Percentiles rank a stretch among this genome's conserved stretches.
Evolutionary conservation across 2,329 filamentous ascomycete genomes (phyloP).

Genomic region (Alternaria atra): DNA sequence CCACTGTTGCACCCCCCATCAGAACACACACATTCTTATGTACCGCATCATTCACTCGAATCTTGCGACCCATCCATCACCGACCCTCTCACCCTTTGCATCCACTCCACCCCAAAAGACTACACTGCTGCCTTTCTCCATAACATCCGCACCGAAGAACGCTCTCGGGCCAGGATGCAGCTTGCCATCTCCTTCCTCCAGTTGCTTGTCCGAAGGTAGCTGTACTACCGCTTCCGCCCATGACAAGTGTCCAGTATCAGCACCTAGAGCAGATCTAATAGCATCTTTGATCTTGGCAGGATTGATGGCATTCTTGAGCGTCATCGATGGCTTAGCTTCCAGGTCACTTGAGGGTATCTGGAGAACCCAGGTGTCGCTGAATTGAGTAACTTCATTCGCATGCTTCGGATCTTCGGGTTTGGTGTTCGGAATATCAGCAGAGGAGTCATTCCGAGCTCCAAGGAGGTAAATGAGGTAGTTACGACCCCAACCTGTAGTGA

Average conservation of each 20-base stretch:
- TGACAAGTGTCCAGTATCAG: conserved; percentile 51
- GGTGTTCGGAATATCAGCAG: neutral
- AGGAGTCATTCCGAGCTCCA: conserved; percentile 35
- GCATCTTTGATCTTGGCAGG: conserved; percentile 57
- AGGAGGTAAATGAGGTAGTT: conserved; percentile 57
- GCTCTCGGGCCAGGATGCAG: conserved; percentile 56
- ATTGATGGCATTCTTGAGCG: conserved; percentile 45
- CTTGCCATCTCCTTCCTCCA: conserved; percentile 51
- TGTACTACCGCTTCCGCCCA: conserved; percentile 56
- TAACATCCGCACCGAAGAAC: conserved; percentile 53
- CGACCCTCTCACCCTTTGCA: conserved; percentile 54
- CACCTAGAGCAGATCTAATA: conserved; percentile 53
- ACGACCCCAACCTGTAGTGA: conserved; percentile 56
- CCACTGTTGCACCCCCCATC: neutral
- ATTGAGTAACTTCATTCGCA: conserved; percentile 35
- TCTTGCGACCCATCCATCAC: conserved; percentile 57
- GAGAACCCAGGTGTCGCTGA: conserved; percentile 57
- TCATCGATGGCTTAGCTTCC: conserved; percentile 31
- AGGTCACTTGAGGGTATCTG: conserved; percentile 53
- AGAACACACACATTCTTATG: neutral
- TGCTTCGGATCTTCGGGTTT: conserved; percentile 16
- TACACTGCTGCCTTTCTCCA: conserved; percentile 48
- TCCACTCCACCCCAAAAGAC: conserved; percentile 57
- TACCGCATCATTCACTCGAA: conserved; percentile 34
- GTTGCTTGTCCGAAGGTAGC: conserved; percentile 41